Percentiles rank a stretch among this genome's conserved stretches.
Conservation (phyloP, 192 early-diverging fungal genomes). For the Rhizoclosmatium globosum region DNA sequence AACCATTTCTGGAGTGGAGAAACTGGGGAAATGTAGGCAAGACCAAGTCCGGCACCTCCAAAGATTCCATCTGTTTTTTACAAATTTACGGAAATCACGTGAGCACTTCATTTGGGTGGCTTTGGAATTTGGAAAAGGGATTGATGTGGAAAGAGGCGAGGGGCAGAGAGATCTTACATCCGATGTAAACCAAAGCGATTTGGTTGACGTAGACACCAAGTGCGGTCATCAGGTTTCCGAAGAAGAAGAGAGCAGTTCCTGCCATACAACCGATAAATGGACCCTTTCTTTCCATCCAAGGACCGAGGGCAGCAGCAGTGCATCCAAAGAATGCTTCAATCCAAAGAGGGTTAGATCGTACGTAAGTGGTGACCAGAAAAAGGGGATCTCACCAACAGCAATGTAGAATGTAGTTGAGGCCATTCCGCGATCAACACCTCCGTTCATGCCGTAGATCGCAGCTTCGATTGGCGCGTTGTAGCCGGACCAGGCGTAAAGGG, state of each 20-base stretch:
- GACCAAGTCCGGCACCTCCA: conserved; percentile 72
- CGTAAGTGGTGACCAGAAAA: not conserved
- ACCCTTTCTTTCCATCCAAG: conserved; percentile 80
- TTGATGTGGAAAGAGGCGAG: not conserved
- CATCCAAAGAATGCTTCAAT: conserved; percentile 65
- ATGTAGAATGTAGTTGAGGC: conserved; percentile 76
- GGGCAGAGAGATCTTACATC: no score
- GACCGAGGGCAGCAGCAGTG: conserved; percentile 75
- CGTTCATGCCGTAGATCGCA: conserved; percentile 52
- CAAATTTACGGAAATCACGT: not conserved
- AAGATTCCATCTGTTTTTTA: conserved; percentile 65
- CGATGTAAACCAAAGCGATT: conserved; percentile 71
- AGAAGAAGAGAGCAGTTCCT: conserved; percentile 71
- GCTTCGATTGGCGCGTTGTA: conserved; percentile 55
- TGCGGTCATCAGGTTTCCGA: conserved; percentile 72
- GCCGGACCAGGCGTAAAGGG: conserved; percentile 80
- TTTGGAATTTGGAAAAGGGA: not conserved
- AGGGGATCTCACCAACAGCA: conserved; percentile 60
- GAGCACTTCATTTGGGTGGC: not conserved
- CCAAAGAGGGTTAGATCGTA: not conserved
- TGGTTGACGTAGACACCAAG: conserved; percentile 62
- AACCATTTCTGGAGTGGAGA: conserved; percentile 82
- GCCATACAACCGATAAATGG: conserved; percentile 69
- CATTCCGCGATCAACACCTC: conserved; percentile 51
- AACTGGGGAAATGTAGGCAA: conserved; percentile 78